phyloP scores from a whole-genome alignment of 2,329 filamentous ascomycete genomes.

The Colletotrichum paranaense region DNA sequence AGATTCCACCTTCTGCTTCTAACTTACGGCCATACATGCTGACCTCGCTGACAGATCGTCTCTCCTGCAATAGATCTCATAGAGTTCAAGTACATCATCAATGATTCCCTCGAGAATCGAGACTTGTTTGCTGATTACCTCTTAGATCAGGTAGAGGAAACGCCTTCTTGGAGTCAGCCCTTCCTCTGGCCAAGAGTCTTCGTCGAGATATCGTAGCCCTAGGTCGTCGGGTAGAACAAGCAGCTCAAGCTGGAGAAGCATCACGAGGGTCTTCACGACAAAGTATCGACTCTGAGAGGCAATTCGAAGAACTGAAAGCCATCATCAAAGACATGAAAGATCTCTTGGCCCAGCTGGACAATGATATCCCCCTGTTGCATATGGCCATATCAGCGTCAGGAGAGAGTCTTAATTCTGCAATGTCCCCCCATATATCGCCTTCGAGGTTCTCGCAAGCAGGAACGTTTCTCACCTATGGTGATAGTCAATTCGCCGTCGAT shows the following conservation, averaged over 20 bases:
- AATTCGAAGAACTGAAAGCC: slow-evolving; percentile 71
- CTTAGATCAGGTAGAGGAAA: slow-evolving; percentile 65
- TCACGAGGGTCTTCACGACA: slow-evolving; percentile 52
- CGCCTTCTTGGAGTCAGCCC: slow-evolving; percentile 80
- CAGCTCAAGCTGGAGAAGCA: slow-evolving; percentile 72
- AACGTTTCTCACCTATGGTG: slow-evolving; percentile 87
- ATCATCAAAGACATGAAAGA: slow-evolving; percentile 82
- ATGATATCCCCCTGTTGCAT: slow-evolving; percentile 91
- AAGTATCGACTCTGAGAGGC: slow-evolving; percentile 62
- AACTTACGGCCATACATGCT: background rate
- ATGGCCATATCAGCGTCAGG: slow-evolving; percentile 95
- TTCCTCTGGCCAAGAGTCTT: slow-evolving; percentile 83
- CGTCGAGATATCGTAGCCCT: slow-evolving; percentile 86
- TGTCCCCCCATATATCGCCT: slow-evolving; percentile 87
- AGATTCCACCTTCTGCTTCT: slow-evolving; percentile 34
- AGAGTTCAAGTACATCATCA: slow-evolving; percentile 77
- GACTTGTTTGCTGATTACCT: slow-evolving; percentile 36
- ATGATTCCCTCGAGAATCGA: background rate
- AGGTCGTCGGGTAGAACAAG: slow-evolving; percentile 78
- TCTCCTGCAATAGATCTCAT: slow-evolving; percentile 93
- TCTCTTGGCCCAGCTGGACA: slow-evolving; percentile 83
- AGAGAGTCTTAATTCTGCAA: slow-evolving; percentile 82
- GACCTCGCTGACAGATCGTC: slow-evolving; percentile 69
- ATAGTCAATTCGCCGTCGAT: slow-evolving; percentile 80
- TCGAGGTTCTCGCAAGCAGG: slow-evolving; percentile 93